These are phyloP conservation scores for Lactifluus echinatus DNA, from an alignment of 768 basidiomycete species.

Conservation along the genomic window DNA sequence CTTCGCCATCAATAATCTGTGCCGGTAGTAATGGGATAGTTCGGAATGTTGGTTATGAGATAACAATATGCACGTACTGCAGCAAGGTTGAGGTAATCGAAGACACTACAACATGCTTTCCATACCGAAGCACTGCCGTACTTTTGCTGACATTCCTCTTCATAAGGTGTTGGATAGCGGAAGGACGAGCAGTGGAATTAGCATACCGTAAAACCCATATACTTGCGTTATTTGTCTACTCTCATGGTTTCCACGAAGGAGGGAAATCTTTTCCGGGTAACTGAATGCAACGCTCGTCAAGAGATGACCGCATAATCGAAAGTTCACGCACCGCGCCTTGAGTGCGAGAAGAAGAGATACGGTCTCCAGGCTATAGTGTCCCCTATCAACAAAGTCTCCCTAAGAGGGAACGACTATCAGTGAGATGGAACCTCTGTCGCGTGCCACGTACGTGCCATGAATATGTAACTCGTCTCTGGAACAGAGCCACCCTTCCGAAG, in stretches of 20 bases:
- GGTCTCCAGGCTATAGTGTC: slow-evolving; percentile 93
- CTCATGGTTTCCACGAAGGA: slow-evolving; percentile 93
- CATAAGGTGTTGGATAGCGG: slow-evolving; percentile 6
- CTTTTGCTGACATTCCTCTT: slow-evolving; percentile 97
- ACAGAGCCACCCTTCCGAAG: slow-evolving; percentile 78
- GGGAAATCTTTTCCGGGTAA: slow-evolving; percentile 87
- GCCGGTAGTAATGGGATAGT: not conserved
- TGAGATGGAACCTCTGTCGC: slow-evolving; percentile 7
- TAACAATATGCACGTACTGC: slow-evolving; percentile 47
- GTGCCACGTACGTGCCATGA: slow-evolving; percentile 71
- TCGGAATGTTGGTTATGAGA: not conserved
- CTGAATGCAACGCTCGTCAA: slow-evolving; percentile 31
- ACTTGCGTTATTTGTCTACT: slow-evolving; percentile 97
- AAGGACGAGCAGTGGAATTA: not conserved
- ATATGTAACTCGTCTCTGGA: slow-evolving; percentile 88
- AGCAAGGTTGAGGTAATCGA: slow-evolving; percentile 91
- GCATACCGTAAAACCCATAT: slow-evolving; percentile 93
- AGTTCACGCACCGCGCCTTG: slow-evolving; percentile 64
- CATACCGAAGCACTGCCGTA: slow-evolving; percentile 93
- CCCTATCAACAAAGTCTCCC: slow-evolving; percentile 98
- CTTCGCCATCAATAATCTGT: slow-evolving; percentile 89
- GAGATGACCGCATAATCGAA: not conserved
- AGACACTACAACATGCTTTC: slow-evolving; percentile 96
- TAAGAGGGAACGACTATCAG: slow-evolving; percentile 26
- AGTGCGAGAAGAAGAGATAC: slow-evolving; percentile 81